phyloP scores from a whole-genome alignment of 73 alveolate genomes.

The Uronychia binucleata region DNA sequence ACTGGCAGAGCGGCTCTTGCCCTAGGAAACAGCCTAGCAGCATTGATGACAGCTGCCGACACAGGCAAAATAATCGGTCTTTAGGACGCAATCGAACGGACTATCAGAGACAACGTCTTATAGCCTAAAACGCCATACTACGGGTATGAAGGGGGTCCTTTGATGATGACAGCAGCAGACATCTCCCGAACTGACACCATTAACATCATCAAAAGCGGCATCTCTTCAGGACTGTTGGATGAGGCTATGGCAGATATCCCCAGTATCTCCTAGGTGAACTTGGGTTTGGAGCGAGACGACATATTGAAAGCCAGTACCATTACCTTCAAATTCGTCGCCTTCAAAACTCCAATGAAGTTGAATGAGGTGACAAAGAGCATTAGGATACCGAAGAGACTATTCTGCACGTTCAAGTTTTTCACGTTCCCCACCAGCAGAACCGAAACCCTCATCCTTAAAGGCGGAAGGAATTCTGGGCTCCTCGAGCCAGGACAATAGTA shows the following conservation, averaged over 20 bases:
- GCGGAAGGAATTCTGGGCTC: background rate
- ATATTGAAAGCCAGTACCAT: constrained; percentile 41
- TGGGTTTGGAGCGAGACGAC: constrained; percentile 40
- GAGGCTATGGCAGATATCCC: background rate
- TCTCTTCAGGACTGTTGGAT: background rate
- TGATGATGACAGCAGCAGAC: background rate
- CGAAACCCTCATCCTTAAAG: background rate
- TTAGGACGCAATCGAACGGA: constrained; percentile 16
- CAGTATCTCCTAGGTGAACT: too few relatives aligned
- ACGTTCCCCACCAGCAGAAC: constrained; percentile 20
- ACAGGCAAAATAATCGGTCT: constrained; percentile 21
- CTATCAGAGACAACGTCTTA: background rate
- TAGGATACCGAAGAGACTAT: constrained; percentile 30
- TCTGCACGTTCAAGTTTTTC: constrained; percentile 55
- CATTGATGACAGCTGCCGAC: background rate
- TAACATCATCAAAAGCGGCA: background rate
- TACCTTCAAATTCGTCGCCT: constrained; percentile 50
- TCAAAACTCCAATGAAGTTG: constrained; percentile 48
- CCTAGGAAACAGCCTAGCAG: background rate
- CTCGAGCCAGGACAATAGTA: constrained; percentile 15
- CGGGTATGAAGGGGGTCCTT: background rate
- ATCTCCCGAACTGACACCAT: background rate
- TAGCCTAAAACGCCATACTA: background rate
- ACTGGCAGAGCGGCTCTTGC: background rate
- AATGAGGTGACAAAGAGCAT: constrained; percentile 1